These are phyloP conservation scores for Papiliotrema flavescens DNA, from an alignment of 1,284 basidiomycete species.

Conservation along the genomic window DNA sequence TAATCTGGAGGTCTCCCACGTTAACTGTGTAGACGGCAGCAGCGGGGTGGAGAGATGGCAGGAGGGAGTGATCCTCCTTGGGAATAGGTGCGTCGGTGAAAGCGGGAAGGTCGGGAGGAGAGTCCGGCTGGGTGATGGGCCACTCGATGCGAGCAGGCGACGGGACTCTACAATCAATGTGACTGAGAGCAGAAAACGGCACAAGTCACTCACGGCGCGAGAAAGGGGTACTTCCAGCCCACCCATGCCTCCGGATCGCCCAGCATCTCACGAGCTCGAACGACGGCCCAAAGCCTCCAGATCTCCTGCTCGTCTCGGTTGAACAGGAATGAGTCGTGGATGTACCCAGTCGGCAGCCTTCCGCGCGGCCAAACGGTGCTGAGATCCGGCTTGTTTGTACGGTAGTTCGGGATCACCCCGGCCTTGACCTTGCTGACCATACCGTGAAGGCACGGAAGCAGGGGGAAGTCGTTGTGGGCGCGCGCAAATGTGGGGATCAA, in stretches of 20 bases:
- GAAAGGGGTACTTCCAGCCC: not conserved
- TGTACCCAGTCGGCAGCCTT: not conserved
- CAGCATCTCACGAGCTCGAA: not conserved
- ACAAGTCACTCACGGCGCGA: conserved; percentile 3
- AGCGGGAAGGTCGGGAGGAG: no score
- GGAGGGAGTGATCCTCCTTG: no score
- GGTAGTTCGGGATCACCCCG: not conserved
- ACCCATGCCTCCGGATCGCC: conserved; percentile 1
- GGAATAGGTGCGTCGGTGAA: no score
- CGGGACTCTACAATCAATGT: no score
- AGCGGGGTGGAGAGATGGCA: no score
- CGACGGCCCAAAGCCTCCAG: not conserved
- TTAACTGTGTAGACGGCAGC: no score
- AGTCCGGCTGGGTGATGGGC: no score
- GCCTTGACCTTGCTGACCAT: not conserved
- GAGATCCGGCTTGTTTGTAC: not conserved
- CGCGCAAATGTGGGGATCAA: not conserved
- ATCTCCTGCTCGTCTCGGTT: not conserved
- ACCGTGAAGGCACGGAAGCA: not conserved
- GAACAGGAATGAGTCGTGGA: not conserved
- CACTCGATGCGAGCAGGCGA: no score
- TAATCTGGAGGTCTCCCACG: no score
- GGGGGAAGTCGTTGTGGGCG: not conserved
- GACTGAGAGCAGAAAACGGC: no score
- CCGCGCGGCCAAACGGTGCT: not conserved